These are phyloP conservation scores for Elsinoe fawcettii DNA, from an alignment of 2,329 filamentous ascomycete genomes.

Conservation along the genomic window DNA sequence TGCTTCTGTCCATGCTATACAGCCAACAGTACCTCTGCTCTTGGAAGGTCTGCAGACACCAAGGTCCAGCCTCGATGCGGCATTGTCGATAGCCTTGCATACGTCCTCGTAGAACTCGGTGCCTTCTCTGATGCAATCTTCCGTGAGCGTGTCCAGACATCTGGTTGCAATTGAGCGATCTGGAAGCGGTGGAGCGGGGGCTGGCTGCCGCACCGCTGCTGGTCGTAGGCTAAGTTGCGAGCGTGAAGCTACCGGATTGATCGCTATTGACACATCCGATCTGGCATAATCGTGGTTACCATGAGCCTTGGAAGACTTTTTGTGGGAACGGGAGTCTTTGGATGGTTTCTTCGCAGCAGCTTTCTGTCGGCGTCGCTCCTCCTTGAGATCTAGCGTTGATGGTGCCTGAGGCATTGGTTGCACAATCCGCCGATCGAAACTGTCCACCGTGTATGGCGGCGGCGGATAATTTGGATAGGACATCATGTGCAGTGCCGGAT, in stretches of 20 bases:
- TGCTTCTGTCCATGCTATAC: background rate
- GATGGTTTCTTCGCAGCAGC: background rate
- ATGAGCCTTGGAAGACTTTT: background rate
- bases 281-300: background rate
- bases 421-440: background rate
- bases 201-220: background rate
- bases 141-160: background rate
- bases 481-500: background rate
- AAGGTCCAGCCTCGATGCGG: background rate
- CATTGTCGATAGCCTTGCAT: background rate
- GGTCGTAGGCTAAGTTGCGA: background rate
- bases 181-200: background rate
- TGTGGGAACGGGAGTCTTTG: background rate
- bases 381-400: background rate
- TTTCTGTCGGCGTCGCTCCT: background rate
- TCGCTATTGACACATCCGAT: background rate
- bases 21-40: background rate
- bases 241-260: background rate
- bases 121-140: background rate
- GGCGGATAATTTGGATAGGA: background rate
- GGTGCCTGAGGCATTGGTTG: background rate
- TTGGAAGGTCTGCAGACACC: background rate
- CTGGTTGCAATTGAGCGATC: background rate
- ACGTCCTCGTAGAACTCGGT: slow-evolving; percentile 3
- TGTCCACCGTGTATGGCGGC: background rate